Evolutionary conservation across 768 basidiomycete genomes (phyloP), one percentile per base, ranked within the genome.

Genomic region (Hemileccinum rubropunctum): DNA sequence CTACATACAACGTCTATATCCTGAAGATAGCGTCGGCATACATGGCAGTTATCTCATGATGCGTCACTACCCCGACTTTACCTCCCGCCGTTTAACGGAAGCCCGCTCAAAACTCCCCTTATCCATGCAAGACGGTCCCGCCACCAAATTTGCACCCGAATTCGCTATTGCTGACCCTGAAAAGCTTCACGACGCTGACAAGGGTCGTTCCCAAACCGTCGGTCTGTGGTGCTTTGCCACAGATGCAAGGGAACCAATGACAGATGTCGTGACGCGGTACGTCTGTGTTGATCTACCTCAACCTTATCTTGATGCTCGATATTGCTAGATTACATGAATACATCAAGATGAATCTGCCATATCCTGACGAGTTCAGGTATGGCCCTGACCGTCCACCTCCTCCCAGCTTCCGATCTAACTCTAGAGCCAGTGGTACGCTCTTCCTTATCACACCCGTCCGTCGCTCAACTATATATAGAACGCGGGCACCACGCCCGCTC

Each of bases 141-240:
- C 69, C 12, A 54, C 77, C 42, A 80, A 79, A 51, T 83, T 83
- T 48, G 76, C 80, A 5, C 65, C 72, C 18, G 72, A 73, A 20
- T 84, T 80, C 51, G 65, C 70, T 9, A 61, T 80, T 12, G 43
- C 60, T 3, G 61, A 73, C 30, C 76, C 76, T 12, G 78, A 79
- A 37, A 63, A 71, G 30, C 56, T 76, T 28, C 66, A 72, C 43
- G 67, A 73, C 7, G 71, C 71, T 38, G 75, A 79, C 56, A 85
- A 85, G 60, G 86, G 83, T 15, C 71, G 66, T 20, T 70, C 77
- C 2, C 73, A 73, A 39, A 85, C 80, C 1, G 77, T 88, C 50
- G 86, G 87, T 14, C 69, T 91, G 10, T 92, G 89, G 90, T 86
- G 83, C 67, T 81, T 82, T 59, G 75, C 82, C 8, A 80, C 81